Evolutionary conservation across 257 asterid genomes (phyloP).

Genomic region (Nicotiana noctiflora): DNA sequence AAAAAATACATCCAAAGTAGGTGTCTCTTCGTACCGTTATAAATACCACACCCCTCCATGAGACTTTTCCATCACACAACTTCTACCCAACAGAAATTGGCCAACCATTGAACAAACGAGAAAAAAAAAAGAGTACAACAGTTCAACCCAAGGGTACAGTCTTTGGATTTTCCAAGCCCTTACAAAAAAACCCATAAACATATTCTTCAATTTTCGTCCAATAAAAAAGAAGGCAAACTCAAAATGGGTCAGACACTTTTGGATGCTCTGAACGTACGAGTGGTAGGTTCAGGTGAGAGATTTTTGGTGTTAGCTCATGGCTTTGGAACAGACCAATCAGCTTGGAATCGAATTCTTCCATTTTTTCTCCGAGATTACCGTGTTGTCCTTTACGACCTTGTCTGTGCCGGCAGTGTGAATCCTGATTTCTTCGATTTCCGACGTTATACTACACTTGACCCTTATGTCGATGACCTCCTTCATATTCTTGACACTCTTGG

Average conservation of each 20-base stretch:
- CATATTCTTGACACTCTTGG: conserved; percentile 60
- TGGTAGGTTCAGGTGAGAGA: conserved; percentile 67
- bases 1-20: background rate
- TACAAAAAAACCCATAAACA: background rate
- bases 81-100: background rate
- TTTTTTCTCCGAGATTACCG: conserved; percentile 56
- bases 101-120: background rate
- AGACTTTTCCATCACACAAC: conserved; percentile 1
- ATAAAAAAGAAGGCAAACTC: background rate
- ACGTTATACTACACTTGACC: conserved; percentile 84
- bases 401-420: conserved; percentile 95
- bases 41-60: background rate
- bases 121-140: background rate
- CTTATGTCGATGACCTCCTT: conserved; percentile 81
- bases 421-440: conserved; percentile 82
- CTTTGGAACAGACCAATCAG: conserved; percentile 88
- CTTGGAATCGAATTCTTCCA: conserved; percentile 85
- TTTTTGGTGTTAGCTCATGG: conserved; percentile 81
- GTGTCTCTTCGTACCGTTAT: background rate
- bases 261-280: conserved; percentile 72
- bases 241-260: conserved; percentile 55
- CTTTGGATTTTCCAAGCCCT: background rate
- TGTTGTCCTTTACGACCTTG: conserved; percentile 70
- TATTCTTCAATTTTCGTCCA: background rate
- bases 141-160: background rate